Percentiles rank a stretch among this genome's conserved stretches.
Evolutionary conservation across 495 filamentous ascomycete species (phyloP).

Genomic region (Tuber calosporum): DNA sequence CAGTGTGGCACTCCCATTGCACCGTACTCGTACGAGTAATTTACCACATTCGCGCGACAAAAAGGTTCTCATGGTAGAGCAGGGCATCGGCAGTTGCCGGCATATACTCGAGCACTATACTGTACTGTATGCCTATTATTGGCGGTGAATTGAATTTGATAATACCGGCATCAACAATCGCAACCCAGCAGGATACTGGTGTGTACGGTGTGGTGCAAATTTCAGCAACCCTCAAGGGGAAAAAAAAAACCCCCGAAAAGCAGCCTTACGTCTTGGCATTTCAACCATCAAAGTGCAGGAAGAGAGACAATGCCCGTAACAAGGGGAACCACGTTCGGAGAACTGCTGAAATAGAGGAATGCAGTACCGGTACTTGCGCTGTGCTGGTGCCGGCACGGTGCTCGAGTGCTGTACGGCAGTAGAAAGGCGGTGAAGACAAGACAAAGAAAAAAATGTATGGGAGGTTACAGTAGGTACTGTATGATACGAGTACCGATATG

Average conservation of each 20-base stretch:
- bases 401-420: too few relatives aligned
- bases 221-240: too few relatives aligned
- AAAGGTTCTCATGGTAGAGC: neutral
- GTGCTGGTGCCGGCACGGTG: too few relatives aligned
- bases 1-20: too few relatives aligned
- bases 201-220: neutral
- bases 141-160: too few relatives aligned
- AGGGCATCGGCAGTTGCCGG: neutral
- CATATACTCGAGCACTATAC: too few relatives aligned
- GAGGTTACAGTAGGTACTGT: neutral
- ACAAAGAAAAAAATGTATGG: neutral
- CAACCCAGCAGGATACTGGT: neutral
- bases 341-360: neutral
- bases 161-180: too few relatives aligned
- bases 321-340: neutral
- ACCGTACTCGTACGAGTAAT: too few relatives aligned
- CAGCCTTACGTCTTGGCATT: neutral
- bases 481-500: too few relatives aligned
- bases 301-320: neutral
- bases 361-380: too few relatives aligned
- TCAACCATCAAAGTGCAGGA: neutral
- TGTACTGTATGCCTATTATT: too few relatives aligned
- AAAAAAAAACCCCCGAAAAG: too few relatives aligned
- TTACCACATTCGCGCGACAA: neutral
- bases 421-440: neutral